Evolutionary conservation across 805 yeast genomes (phyloP).

Genomic region (Metschnikowia henanensis): DNA sequence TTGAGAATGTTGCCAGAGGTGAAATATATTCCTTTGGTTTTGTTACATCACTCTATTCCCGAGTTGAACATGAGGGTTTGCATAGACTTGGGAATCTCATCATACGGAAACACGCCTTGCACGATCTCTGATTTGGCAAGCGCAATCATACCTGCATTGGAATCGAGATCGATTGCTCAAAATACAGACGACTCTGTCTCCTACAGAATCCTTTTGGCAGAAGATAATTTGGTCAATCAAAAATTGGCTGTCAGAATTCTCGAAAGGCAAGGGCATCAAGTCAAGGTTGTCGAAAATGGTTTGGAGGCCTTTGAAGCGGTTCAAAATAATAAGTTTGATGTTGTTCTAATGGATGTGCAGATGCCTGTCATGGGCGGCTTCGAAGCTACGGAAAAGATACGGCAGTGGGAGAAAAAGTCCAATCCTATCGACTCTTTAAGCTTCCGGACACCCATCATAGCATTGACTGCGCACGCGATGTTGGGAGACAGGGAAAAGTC

Average conservation of each 20-base stretch:
- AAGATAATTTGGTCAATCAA: conserved; percentile 85
- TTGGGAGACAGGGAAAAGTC: conserved; percentile 88
- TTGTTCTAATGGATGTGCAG: conserved; percentile 89
- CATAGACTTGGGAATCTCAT: conserved; percentile 81
- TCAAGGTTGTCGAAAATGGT: conserved; percentile 86
- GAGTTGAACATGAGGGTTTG: conserved; percentile 79
- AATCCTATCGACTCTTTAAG: conserved; percentile 69
- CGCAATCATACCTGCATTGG: conserved; percentile 81
- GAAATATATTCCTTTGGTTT: conserved; percentile 81
- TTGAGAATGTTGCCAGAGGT: conserved; percentile 72
- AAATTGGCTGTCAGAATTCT: conserved; percentile 82
- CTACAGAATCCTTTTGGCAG: conserved; percentile 76
- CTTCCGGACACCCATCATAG: conserved; percentile 83
- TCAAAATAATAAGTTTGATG: conserved; percentile 66
- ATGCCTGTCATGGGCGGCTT: conserved; percentile 97
- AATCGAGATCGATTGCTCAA: conserved; percentile 76
- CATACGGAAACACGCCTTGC: conserved; percentile 89
- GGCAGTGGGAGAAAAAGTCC: conserved; percentile 84
- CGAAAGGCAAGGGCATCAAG: conserved; percentile 83
- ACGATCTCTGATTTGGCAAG: conserved; percentile 79
- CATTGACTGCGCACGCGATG: conserved; percentile 93
- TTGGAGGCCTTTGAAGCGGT: conserved; percentile 79
- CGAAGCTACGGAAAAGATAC: conserved; percentile 82
- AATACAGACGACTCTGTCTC: conserved; percentile 77
- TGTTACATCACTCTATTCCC: conserved; percentile 73